Base-by-base conservation (phyloP, 1,284 basidiomycete genomes). In the Ceratobasidium sp. region DNA sequence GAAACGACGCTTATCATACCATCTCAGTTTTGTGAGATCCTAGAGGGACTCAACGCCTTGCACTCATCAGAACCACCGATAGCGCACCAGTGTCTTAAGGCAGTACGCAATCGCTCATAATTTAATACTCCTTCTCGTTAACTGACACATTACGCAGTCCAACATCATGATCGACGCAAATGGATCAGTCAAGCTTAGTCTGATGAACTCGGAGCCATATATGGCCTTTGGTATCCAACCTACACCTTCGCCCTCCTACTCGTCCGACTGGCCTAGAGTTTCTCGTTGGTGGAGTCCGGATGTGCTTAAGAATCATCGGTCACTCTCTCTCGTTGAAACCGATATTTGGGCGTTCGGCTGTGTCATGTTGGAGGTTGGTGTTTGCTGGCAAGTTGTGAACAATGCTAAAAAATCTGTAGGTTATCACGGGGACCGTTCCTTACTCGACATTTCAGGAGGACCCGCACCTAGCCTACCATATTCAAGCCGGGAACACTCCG, bases 211-310 rank as follows among this genome's bases (percentile, higher is more conserved):
- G 26, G 66, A 68, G 50, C 46, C 46, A 1, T 68, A 38, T 15
- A 9, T 68, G 3, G 48, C 48, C 2, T 68, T 68, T 38, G 1
- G 44, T 17, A 17, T 4, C 1, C 33, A 23, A 20, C 50, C 66
- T 4, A 13, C 48, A 0, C 66, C 48, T 10, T 54, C 46, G 17
- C 48, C 23, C 10, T 52, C 66, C 1, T 68, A 68, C 48, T 68
- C 66, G 2, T 40, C 66, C 6, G 38, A 68, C 33, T 68, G 66
- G 66, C 66, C 66, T 5, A 68, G 38, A 13, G 26, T 54, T 28
- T 68, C 66, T 7, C 46, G 66, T 3, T 68, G 66, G 66, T 68
- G 66, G 66, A 68, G 66, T 17, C 66, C 66, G 7, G 66, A 68
- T n/a, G 23, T 68, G 5, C 54, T 33, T n/a, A 13, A 54, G 9